phyloP scores from a whole-genome alignment of 345 rosid genomes.

The Hibiscus mutabilis region DNA sequence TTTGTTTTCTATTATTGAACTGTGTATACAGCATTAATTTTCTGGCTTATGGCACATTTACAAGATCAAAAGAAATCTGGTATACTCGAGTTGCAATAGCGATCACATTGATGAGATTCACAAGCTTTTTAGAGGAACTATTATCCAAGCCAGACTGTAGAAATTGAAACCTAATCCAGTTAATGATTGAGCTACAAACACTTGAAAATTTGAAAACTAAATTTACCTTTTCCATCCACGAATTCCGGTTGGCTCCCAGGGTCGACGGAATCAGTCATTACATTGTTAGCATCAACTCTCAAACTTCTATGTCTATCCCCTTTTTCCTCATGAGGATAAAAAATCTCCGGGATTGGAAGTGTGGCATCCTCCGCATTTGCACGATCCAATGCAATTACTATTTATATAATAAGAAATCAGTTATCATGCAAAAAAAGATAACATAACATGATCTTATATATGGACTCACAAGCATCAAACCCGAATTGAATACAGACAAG shows the following conservation, averaged over 20 bases:
- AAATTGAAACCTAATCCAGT: neutral
- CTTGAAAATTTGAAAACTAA: slow-evolving; percentile 8
- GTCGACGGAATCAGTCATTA: slow-evolving; percentile 40
- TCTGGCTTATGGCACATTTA: neutral
- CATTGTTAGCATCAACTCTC: slow-evolving; percentile 26
- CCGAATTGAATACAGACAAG: neutral
- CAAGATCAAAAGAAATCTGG: neutral
- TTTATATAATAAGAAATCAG: slow-evolving; percentile 27
- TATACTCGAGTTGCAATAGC: neutral
- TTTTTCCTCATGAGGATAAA: slow-evolving; percentile 36
- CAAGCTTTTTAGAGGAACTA: neutral
- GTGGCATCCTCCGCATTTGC: slow-evolving; percentile 82
- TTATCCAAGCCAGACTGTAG: neutral
- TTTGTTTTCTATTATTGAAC: neutral
- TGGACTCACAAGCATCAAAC: neutral
- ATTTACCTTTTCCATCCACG: slow-evolving; percentile 38
- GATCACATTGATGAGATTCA: neutral
- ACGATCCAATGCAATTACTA: slow-evolving; percentile 86
- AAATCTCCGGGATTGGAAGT: slow-evolving; percentile 56
- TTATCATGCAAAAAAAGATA: slow-evolving; percentile 1
- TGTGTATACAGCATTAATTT: neutral
- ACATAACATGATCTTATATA: neutral
- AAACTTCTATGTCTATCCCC: slow-evolving; percentile 23
- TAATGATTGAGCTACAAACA: neutral
- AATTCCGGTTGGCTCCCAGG: slow-evolving; percentile 29